Base-by-base conservation (phyloP, 805 yeast species). In the Nakazawaea ambrosiae region DNA sequence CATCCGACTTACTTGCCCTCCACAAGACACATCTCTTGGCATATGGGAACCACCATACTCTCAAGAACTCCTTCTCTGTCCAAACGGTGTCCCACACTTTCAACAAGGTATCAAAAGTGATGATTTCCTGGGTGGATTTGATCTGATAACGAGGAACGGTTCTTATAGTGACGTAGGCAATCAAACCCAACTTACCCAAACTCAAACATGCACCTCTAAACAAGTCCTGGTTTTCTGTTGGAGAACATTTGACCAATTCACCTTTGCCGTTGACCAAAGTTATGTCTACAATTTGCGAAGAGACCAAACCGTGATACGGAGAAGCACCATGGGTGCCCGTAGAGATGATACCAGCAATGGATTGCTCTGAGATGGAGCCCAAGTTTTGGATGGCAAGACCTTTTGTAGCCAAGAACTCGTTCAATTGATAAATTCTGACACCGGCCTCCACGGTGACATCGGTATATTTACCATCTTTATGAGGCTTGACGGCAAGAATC, bases 1-100 rank as follows among this genome's bases (percentile, higher is more conserved):
- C 84, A 19, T 63, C 62, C 1, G 95, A 75, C 54, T 86, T 86
- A 18, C 74, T 63, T 27, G 95, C 97, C 53, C 94, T 75, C 97
- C 97, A 90, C 34, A 88, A 65, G 23, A 88, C 78, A 65, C 95
- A 85, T 52, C 81, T 81, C 36, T 76, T 74, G 14, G 92, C 70
- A 58, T 90, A 92, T 1, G 98, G 97, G 59, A 83, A 92, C 97
- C 97, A 92, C 97, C 97, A 90, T 34, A 88, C 75, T 46, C 97
- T 75, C 32, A 88, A 81, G 53, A 78, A 90, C 61, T 90, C 98
- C n/a, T 87, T 72, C 33, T 86, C 78, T 3, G 84, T 75, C 95
- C 97, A 90, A 31, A 90, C 59, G 11, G 68, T 66, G 47, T 82
- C 86, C 87, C 95, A 87, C 43, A 75, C 66, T 11, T 66, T 62